Percentiles rank a stretch among this genome's conserved stretches.
Conservation (phyloP, 495 filamentous ascomycete genomes). For the Aspergillus cristatus region DNA sequence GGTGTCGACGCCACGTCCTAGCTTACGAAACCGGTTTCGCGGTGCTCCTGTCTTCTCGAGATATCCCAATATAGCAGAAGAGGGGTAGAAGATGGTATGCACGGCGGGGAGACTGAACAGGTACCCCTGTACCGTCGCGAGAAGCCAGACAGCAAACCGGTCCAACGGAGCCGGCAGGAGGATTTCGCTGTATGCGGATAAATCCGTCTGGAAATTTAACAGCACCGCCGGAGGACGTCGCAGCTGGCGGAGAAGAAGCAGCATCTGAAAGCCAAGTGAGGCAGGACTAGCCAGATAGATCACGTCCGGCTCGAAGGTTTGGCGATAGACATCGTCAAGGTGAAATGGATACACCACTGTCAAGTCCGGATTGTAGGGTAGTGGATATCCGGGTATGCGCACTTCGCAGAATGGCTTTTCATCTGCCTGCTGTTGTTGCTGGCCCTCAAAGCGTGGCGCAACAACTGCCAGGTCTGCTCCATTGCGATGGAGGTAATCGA, state of each 20-base stretch:
- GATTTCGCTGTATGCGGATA: conserved; percentile 53
- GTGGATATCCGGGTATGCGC: conserved; percentile 46
- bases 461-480: conserved; percentile 49
- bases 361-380: conserved; percentile 58
- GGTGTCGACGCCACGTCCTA: conserved; percentile 54
- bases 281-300: conserved; percentile 58
- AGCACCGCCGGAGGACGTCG: conserved; percentile 42
- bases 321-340: conserved; percentile 41
- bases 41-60: conserved; percentile 42
- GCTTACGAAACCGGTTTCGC: conserved; percentile 37
- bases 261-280: conserved; percentile 54
- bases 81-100: conserved; percentile 54
- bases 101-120: conserved; percentile 49
- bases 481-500: conserved; percentile 48
- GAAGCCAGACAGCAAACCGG: conserved; percentile 43
- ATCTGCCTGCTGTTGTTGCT: conserved; percentile 5
- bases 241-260: conserved; percentile 48
- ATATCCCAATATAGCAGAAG: conserved; percentile 44
- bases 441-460: conserved; percentile 39
- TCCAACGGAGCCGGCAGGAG: conserved; percentile 50
- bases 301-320: conserved; percentile 46
- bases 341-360: conserved; percentile 55
- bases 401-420: conserved; percentile 22
- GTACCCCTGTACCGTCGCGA: conserved; percentile 47
- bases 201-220: conserved; percentile 58